Evolutionary conservation across 2,329 filamentous ascomycete genomes (phyloP), one percentile per base, ranked within the genome.

Genomic region (Trichoderma sp.): DNA sequence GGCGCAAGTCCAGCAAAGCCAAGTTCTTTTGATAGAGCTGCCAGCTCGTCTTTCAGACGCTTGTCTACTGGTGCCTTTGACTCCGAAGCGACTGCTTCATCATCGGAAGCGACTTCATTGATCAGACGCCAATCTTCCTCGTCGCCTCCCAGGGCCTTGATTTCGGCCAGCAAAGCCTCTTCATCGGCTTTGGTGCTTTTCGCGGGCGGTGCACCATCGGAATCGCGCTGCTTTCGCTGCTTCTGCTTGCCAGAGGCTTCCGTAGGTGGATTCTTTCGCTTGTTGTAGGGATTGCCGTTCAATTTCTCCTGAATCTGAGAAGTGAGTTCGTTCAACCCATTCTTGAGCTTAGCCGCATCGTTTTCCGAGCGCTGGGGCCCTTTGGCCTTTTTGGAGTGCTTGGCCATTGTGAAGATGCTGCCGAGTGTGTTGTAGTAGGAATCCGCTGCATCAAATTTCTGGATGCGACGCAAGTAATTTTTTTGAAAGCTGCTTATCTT

Each of bases 61-160:
- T 88, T 88, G 75, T 89, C 88, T 6, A 85, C 79, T 18, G 83
- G 79, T 45, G 81, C 82, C 64, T 83, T 83, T 41, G 79, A 79
- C 45, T 78, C 81, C 60, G 81, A 80, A n/a, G 76, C 78, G 59
- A 81, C 79, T 24, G 81, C 83, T 68, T 85, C 83, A 74, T 86
- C 84, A 21, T 85, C 85, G 4, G 85, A 87, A 41, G 85, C 83
- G 14, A 86, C 84, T 75, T 88, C 89, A 59, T 87, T 88, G 71
- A 93, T 88, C 41, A 93, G 86, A 45, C 90, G 88, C 60, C 92
- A 81, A 77, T 93, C 92, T 59, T 90, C 87, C 81, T 93, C 90
- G 71, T 92, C 90, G 16, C 92, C 92, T 4, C 91, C 92, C 2
- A 93, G 85, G 16, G 90, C 90, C 77, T 88, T 86, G 77, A 93